Evolutionary conservation across 139 green algal genomes (phyloP), one percentile per base, ranked within the genome.

Genomic region (Astrephomene gubernaculifera): DNA sequence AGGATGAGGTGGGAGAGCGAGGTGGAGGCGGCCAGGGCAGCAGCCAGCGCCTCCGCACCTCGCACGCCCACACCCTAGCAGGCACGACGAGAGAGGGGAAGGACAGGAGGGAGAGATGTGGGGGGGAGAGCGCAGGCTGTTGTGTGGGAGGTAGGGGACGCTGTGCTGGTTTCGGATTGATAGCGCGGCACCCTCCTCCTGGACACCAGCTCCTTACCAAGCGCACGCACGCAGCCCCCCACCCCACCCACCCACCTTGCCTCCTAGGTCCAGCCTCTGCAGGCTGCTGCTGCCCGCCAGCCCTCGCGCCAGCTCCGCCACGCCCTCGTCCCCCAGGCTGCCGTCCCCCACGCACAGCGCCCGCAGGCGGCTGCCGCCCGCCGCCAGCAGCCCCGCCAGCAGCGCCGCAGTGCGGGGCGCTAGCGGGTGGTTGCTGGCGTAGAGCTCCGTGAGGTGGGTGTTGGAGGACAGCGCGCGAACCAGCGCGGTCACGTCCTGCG

Each of bases 361-460:
- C 14, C 78, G 68, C 39, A 92, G 83, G 0, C n/a, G n/a, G n/a
- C n/a, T 27, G 43, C 29, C 24, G n/a, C 43, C 71, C 10, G 36
- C 27, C 2, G 65, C 54, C 45, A 92, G 89, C 64, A 78, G n/a
- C 3, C 44, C 65, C 0, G 65, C 71, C 7, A 92, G 25, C 63
- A 68, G 41, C 1, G 57, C 60, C 4, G 86, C 89, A 19, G 86
- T 71, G 14, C n/a, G 49, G 4, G 72, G 49, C 12, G 41, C 69
- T n/a, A 92, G 60, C 0, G 83, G 17, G 54, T 92, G 89, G 39
- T 69, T 88, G 57, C 35, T 79, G 19, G 70, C 83, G 43, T 81
- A 90, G 1, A 92, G 72, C 72, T 92, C 89, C n/a, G 53, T 72
- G 4, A 92, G 83, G 71, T 39, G 27, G 0, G 79, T 90, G 79